These are phyloP conservation scores for Boletus huronensis DNA, from an alignment of 768 basidiomycete genomes.

Conservation along the genomic window DNA sequence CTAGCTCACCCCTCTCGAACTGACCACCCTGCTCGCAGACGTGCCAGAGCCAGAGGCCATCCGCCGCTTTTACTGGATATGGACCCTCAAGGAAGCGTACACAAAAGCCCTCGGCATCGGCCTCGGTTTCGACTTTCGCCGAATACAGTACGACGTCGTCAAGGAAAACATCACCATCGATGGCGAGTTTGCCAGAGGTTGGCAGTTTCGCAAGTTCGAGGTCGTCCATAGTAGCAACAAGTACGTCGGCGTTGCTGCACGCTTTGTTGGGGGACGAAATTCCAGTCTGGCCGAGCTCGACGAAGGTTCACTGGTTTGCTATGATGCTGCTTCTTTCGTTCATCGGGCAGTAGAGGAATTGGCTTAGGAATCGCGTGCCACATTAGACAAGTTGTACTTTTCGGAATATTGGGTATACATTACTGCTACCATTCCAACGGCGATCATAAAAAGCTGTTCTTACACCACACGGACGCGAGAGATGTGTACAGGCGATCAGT, in stretches of 20 bases:
- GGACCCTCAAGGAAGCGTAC: conserved; percentile 92
- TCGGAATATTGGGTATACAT: conserved; percentile 14
- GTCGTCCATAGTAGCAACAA: conserved; percentile 44
- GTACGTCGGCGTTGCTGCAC: conserved; percentile 68
- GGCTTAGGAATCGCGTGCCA: conserved; percentile 17
- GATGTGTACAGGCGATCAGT: conserved; percentile 24
- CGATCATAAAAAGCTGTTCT: neutral
- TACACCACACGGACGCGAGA: neutral
- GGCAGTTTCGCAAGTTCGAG: conserved; percentile 66
- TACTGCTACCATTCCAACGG: neutral
- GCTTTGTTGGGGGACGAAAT: conserved; percentile 46
- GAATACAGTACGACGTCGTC: conserved; percentile 66
- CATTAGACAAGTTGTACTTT: conserved; percentile 16
- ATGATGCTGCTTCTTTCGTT: conserved; percentile 48
- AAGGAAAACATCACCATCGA: conserved; percentile 57
- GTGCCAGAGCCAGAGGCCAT: conserved; percentile 49
- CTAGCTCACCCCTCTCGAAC: conserved; percentile 43
- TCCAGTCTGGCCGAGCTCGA: conserved; percentile 31
- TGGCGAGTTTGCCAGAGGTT: conserved; percentile 51
- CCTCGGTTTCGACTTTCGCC: conserved; percentile 75
- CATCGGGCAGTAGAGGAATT: conserved; percentile 44
- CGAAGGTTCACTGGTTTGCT: conserved; percentile 42
- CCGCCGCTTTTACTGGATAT: conserved; percentile 73
- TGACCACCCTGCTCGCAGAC: conserved; percentile 31
- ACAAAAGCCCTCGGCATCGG: conserved; percentile 85